Base-by-base conservation (phyloP, 345 rosid genomes). In the Firmiana major region DNA sequence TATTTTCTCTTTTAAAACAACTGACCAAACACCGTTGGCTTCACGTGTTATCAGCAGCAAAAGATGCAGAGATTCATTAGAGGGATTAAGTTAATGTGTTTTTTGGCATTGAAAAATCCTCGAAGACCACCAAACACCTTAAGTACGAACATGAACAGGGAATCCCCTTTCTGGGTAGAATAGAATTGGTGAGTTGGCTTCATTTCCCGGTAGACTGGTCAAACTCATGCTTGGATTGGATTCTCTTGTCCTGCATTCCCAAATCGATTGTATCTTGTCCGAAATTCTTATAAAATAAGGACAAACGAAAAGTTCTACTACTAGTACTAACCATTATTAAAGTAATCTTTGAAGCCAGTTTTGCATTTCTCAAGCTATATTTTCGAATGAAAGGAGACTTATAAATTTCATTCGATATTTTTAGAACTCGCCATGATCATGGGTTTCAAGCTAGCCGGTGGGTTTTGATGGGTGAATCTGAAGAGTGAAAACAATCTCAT, bases 161-260 rank as follows among this genome's bases (percentile, higher is more conserved):
- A 36, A 36, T 17, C 45, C 46, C 13, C 12, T 63, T 13, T 24
- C 17, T 68, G 73, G n/a, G 66, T 62, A 5, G 66, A 62, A 62
- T 62, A 28, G 62, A 57, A 57, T 9, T 19, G 16, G 9, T 68
- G 73, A 68, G 73, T 58, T 42, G 76, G 76, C 53, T 73, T 53
- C 75, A 57, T 58, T 24, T 40, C 53, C 66, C 17, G 19, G 64
- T 38, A 15, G 81, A 75, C 84, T 75, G 78, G 84, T 84, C 89
- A 82, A 84, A 72, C 69, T 15, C 45, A 57, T 24, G 67, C 65
- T 71, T 60, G 49, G 77, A 53, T 5, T 82, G 68, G 79, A 82
- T 24, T 16, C 71, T 19, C 68, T 64, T 51, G 45, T 73, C 70
- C 88, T 75, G 2, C 26, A 53, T 68, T 82, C 82, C 79, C 31